Evolutionary conservation across 352 stramenopile genomes (phyloP).

Genomic region (Phytophthora kernoviae): DNA sequence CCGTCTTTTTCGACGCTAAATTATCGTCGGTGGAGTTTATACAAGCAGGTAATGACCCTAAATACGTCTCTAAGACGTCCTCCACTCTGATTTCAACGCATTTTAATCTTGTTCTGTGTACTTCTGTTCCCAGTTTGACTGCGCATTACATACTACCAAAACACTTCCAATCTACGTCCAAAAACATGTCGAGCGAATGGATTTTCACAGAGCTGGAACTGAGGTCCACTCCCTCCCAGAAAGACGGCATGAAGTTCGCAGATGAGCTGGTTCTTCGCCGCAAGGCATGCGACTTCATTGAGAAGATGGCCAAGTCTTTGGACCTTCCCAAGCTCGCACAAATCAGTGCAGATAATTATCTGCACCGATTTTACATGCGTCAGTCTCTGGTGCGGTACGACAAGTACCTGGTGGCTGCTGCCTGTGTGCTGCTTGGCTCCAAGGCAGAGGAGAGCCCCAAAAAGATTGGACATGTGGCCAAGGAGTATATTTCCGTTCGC

Average conservation of each 20-base stretch:
- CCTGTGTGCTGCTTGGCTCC: slow-evolving; percentile 81
- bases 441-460: slow-evolving; percentile 87
- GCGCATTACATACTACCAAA: slow-evolving; percentile 8
- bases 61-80: neutral
- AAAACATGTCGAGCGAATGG: slow-evolving; percentile 61
- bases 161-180: slow-evolving; percentile 8
- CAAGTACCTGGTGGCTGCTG: slow-evolving; percentile 81
- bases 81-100: neutral
- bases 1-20: slow-evolving; percentile 9
- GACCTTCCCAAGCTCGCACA: slow-evolving; percentile 84
- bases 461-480: slow-evolving; percentile 79
- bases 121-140: slow-evolving; percentile 15
- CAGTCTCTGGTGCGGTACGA: slow-evolving; percentile 87
- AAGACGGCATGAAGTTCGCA: slow-evolving; percentile 76
- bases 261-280: slow-evolving; percentile 76
- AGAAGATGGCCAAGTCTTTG: slow-evolving; percentile 82
- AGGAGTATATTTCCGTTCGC: slow-evolving; percentile 71
- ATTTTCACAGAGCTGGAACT: slow-evolving; percentile 81
- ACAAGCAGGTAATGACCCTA: slow-evolving; percentile 23
- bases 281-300: slow-evolving; percentile 85
- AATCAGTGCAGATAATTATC: slow-evolving; percentile 84
- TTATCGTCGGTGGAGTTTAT: slow-evolving; percentile 28
- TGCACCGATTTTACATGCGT: slow-evolving; percentile 90
- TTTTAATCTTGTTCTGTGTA: slow-evolving; percentile 4
- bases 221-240: slow-evolving; percentile 62